Conservation (phyloP, 2,329 filamentous ascomycete genomes). For the Pyrenophora graminea region DNA sequence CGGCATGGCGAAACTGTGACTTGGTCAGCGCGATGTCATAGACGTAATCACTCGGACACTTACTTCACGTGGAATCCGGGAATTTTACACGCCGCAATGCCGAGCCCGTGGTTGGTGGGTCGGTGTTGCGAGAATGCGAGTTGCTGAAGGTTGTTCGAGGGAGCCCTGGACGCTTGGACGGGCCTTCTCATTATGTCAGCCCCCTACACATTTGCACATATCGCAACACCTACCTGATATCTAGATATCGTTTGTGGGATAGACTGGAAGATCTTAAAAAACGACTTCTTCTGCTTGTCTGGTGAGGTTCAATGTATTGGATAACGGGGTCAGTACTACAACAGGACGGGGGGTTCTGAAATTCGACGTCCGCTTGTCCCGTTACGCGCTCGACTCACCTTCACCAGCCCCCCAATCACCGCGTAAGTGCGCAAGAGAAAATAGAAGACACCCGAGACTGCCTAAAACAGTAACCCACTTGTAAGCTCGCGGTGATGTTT, state of each 20-base stretch:
- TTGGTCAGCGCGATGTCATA: slow-evolving; percentile 38
- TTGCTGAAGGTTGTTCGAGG: slow-evolving; percentile 29
- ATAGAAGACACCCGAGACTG: neutral
- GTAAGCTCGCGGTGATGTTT: neutral
- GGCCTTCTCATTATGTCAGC: slow-evolving; percentile 24
- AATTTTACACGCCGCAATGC: slow-evolving; percentile 30
- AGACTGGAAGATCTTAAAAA: neutral
- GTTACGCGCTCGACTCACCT: slow-evolving; percentile 7
- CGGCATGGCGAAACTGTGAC: slow-evolving; percentile 43
- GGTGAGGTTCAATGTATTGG: neutral
- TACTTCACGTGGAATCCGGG: slow-evolving; percentile 40
- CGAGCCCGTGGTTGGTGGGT: slow-evolving; percentile 36
- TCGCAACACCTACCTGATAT: slow-evolving; percentile 6
- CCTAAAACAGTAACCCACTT: neutral
- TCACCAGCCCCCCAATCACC: slow-evolving; percentile 3
- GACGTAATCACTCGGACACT: slow-evolving; percentile 20
- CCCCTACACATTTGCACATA: slow-evolving; percentile 19
- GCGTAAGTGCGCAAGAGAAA: neutral
- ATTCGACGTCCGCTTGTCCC: slow-evolving; percentile 9
- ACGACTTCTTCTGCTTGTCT: neutral
- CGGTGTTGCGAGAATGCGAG: slow-evolving; percentile 31
- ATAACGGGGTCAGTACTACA: neutral
- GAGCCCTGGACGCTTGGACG: slow-evolving; percentile 22
- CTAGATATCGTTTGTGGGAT: neutral
- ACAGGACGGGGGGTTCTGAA: neutral